Evolutionary conservation across 805 yeast species (phyloP).

Genomic region (Helenozyma baotianmanensis): DNA sequence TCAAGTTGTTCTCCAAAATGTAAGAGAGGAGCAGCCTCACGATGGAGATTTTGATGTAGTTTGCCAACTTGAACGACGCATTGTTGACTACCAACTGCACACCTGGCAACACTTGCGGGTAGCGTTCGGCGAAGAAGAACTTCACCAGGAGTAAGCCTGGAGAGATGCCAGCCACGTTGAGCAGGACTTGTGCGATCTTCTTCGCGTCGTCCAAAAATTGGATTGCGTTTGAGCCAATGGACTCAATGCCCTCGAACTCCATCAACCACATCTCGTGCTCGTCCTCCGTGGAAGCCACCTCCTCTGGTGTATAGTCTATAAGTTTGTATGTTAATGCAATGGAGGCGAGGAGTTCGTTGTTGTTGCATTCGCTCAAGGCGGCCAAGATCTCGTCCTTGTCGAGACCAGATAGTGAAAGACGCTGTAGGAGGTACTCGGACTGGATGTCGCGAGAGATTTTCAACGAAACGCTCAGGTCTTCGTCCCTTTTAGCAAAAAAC

Average conservation of each 20-base stretch:
- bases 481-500: constrained; percentile 51
- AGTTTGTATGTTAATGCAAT: constrained; percentile 43
- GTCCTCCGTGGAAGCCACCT: constrained; percentile 19
- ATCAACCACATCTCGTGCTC: constrained; percentile 58
- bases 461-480: constrained; percentile 54
- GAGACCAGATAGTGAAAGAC: constrained; percentile 64
- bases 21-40: constrained; percentile 43
- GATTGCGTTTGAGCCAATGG: constrained; percentile 52
- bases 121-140: constrained; percentile 31
- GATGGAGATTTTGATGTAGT: constrained; percentile 61
- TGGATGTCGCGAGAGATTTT: constrained; percentile 52
- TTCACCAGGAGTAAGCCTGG: constrained; percentile 16
- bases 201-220: constrained; percentile 20
- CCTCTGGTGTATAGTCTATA: constrained; percentile 13
- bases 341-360: constrained; percentile 49
- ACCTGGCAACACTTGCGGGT: constrained; percentile 72
- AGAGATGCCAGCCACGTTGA: constrained; percentile 7
- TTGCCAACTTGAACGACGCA: constrained; percentile 53
- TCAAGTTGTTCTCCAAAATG: constrained; percentile 36
- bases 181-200: constrained; percentile 7
- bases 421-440: constrained; percentile 53
- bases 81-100: constrained; percentile 45
- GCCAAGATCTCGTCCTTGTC: constrained; percentile 59
- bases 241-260: constrained; percentile 64
- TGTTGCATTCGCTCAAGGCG: constrained; percentile 36